These are phyloP conservation scores for Boechera divaricarpa DNA, from an alignment of 345 rosid genomes.

Conservation along the genomic window DNA sequence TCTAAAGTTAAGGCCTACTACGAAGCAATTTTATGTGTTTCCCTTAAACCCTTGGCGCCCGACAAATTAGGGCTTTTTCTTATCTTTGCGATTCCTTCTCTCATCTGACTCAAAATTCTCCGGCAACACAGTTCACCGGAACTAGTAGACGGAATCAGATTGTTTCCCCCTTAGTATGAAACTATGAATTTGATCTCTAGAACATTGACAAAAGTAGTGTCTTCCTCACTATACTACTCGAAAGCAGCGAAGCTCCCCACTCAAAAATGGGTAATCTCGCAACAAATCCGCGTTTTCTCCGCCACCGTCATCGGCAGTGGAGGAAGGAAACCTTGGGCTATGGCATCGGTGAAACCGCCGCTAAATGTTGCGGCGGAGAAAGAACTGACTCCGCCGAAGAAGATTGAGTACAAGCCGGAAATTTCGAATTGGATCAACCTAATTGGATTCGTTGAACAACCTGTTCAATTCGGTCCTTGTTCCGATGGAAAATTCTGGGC, in stretches of 20 bases:
- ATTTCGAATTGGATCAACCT: constrained; percentile 58
- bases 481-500: constrained; percentile 64
- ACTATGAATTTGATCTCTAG: constrained; percentile 42
- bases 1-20: neutral
- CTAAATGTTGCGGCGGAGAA: constrained; percentile 12
- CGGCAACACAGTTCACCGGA: constrained; percentile 29
- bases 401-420: constrained; percentile 59
- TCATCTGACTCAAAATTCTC: neutral
- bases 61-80: neutral
- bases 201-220: constrained; percentile 27
- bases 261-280: constrained; percentile 32
- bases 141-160: neutral
- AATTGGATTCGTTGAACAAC: constrained; percentile 54
- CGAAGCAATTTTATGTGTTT: too few species aligned
- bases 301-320: constrained; percentile 2
- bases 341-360: neutral
- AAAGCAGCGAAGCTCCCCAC: constrained; percentile 22
- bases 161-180: constrained; percentile 6
- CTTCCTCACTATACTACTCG: constrained; percentile 37
- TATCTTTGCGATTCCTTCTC: neutral
- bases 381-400: constrained; percentile 52
- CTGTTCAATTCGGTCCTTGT: constrained; percentile 51
- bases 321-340: neutral
- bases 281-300: constrained; percentile 27
- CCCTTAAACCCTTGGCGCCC: constrained; percentile 30